Base-by-base conservation (phyloP, 805 yeast genomes). In the Zygoascus tannicola region DNA sequence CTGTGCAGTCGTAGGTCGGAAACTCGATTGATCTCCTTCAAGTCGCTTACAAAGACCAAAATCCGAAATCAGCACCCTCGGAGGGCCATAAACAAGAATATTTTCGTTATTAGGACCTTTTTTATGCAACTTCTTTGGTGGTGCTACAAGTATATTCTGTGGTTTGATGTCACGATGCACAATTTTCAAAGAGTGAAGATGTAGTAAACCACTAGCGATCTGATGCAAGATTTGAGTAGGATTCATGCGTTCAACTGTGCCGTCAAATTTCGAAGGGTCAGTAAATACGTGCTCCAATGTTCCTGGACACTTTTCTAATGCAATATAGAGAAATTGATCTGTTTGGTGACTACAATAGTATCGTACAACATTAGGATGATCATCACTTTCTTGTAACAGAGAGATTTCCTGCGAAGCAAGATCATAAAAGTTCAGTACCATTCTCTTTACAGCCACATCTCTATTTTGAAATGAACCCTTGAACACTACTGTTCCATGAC, bases 131-230 rank as follows among this genome's bases (percentile, higher is more conserved):
- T 33, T 38, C 34, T 55, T 55, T 5, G 85, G 75, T 18, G 80
- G 78, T 0, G 92, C 86, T 35, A 88, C 88, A 44, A 88, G 67
- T 18, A 88, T 88, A 61, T 88, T 88, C 56, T 90, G 97, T 0
- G 97, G 97, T 60, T 88, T 90, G 52, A 90, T 73, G 59, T 90
- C 98, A 48, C 98, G 71, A 62, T 90, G 98, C 26, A 92, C 95
- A 53, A 90, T 87, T 54, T 90, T 87, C 50, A 92, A 64, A 2
- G 87, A 78, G 57, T 90, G 98, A 49, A 90, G 66, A 63, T 92
- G 92, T 44, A 84, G 76, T 22, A 90, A 68, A 4, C 98, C 98
- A 47, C 78, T 73, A 1, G 87, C 84, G 48, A 90, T 75, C 59
- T 90, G 97, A 46, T 69, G 70, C 40, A 90, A 60, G 1, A 81